These are phyloP conservation scores for Volvox reticuliferus DNA, from an alignment of 139 green algal genomes.

Conservation along the genomic window DNA sequence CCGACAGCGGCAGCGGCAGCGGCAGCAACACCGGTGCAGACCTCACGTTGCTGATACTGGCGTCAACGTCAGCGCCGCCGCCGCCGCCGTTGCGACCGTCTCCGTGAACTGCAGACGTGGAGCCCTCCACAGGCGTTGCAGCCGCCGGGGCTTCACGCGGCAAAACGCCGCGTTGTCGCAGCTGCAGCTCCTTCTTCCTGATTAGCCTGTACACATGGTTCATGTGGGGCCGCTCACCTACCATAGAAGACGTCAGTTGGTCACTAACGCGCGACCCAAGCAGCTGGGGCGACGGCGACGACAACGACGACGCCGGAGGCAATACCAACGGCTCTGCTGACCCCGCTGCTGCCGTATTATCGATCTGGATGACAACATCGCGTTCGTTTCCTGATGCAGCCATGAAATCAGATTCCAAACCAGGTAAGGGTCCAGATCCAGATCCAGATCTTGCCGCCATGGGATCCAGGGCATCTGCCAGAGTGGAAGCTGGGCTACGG, in stretches of 20 bases:
- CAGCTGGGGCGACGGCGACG: not conserved
- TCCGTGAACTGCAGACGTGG: not conserved
- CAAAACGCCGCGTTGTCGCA: not conserved
- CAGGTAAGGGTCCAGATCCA: not conserved
- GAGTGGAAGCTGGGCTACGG: not conserved
- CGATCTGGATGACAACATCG: not conserved
- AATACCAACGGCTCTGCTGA: not conserved
- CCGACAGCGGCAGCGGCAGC: not conserved
- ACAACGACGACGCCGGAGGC: not conserved
- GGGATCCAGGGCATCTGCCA: conserved; percentile 19
- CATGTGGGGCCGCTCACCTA: conserved; percentile 33
- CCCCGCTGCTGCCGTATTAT: not conserved
- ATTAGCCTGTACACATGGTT: conserved; percentile 37
- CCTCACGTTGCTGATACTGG: too few species aligned
- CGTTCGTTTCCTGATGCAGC: too few species aligned
- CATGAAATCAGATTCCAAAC: not conserved
- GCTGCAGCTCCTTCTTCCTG: conserved; percentile 49
- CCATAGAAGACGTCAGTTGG: not conserved
- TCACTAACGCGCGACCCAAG: not conserved
- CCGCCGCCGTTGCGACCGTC: not conserved
- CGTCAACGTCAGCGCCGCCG: not conserved
- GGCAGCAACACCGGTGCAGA: not conserved
- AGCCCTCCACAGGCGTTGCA: not conserved
- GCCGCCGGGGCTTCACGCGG: not conserved
- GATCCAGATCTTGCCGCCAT: not conserved